Base-by-base conservation (phyloP, 164 flowering plant genomes). In the Saururus chinensis region DNA sequence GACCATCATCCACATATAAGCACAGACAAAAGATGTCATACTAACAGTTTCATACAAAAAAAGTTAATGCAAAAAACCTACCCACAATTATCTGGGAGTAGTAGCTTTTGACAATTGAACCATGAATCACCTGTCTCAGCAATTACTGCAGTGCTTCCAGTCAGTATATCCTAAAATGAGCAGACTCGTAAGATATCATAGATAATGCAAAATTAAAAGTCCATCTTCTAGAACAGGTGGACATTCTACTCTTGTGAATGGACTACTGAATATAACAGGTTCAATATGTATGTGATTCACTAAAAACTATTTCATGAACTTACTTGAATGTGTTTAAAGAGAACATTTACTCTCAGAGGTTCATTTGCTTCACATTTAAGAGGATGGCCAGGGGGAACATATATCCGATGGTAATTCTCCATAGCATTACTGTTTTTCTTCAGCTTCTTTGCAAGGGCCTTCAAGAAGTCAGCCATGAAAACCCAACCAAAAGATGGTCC, bases 51-150 rank as follows among this genome's bases (percentile, higher is more conserved):
- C 5, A 1, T 7, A 11, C 12, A 56, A 25, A 19, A 25, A 10
- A 24, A 17, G 14, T 40, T 23, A 19, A 9, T 19, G 22, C 1
- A 30, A 35, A 30, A 52, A 13, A 19, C 63, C 9, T 53, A 91
- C 97, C 97, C 97, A 51, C 96, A 91, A 24, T 88, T 89, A 56
- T 63, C 58, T 0, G 98, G 98, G 63, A 91, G 60, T 69, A 74
- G 82, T 62, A 91, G 79, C 56, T 88, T 91, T 77, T 82, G 95
- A 73, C 96, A 88, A 60, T 86, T 85, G 53, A 91, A 91, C 98
- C 95, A 91, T 1, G 92, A 85, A 64, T 88, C 98, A 60, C 96
- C 95, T 23, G 96, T 85, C 74, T 91, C 98, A 2, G 98, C 87
- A 71, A 91, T 84, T 65, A 91, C 87, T 19, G 87, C 84, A 6